Conservation (phyloP, 352 stramenopile species). For the Pythium oligandrum region DNA sequence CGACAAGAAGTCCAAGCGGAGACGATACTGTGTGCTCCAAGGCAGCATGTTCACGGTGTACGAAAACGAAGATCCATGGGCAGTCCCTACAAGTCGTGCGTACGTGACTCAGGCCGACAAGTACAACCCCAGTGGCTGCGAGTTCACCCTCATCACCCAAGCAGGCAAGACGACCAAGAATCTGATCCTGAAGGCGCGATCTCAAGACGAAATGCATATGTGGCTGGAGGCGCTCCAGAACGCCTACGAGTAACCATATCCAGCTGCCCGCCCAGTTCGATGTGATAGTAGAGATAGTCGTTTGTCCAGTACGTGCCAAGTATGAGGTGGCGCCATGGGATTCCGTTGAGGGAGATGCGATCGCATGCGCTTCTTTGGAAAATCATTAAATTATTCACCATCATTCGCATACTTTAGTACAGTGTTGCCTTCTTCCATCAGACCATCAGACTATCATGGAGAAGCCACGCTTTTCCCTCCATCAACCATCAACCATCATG, state of each 20-base stretch:
- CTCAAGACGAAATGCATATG: constrained; percentile 70
- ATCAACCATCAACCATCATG: too few species aligned
- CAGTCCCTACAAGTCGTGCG: constrained; percentile 63
- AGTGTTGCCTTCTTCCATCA: too few species aligned
- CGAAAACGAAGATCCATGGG: constrained; percentile 77
- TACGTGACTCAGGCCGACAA: constrained; percentile 73
- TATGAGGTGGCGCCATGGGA: constrained; percentile 9
- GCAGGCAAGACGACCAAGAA: constrained; percentile 71
- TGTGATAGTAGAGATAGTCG: constrained; percentile 18
- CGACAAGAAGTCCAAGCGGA: constrained; percentile 70
- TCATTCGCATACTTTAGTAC: background rate
- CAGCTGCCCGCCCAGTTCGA: constrained; percentile 1
- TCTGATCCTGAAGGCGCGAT: constrained; percentile 57
- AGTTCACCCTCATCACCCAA: constrained; percentile 61
- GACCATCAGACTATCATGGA: too few species aligned
- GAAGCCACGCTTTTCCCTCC: too few species aligned
- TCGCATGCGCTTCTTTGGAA: constrained; percentile 11
- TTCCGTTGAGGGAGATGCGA: background rate
- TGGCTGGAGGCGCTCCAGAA: constrained; percentile 63
- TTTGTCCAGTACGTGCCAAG: constrained; percentile 34
- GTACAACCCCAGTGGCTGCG: constrained; percentile 45
- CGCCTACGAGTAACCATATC: constrained; percentile 37
- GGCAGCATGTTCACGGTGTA: constrained; percentile 82
- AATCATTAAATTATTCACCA: constrained; percentile 20
- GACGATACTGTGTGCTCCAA: constrained; percentile 74